Evolutionary conservation across 2,329 filamentous ascomycete genomes (phyloP), one percentile per base, ranked within the genome.

Genomic region (Claviceps pusilla): DNA sequence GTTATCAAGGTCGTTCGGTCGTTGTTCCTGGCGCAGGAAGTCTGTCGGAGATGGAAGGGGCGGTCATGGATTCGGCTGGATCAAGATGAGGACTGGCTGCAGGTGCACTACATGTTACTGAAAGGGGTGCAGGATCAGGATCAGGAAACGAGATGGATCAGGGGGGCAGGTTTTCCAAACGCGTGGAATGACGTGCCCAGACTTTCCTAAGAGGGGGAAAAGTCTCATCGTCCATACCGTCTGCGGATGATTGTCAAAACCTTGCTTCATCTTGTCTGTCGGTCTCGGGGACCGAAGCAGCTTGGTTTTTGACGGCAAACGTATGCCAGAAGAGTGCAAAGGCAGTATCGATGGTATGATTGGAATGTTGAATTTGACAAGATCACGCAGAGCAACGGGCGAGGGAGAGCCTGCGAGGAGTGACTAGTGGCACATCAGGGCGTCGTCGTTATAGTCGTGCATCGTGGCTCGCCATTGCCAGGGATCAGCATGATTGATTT

Each of bases 1-100:
- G 75, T 81, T 10, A 75, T 83, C 53, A 96, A 96, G 68, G 69
- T 94, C 5, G 74, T 84, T 7, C 74, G 89, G 37, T 83, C 87
- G 1, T 66, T 93, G 19, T 77, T 78, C 4, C 69, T 89, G 61
- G 87, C 80, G 1, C 74, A 84, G 64, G 64, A 73, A 37, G 62
- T 76, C 1, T 77, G 75, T 52, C 61, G 64, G 59, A 65, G 66
- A 45, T 84, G 71, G 59, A 62, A 65, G 12, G 65, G 71, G 29
- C 70, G 65, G 54, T 67, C 73, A 3, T 76, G 76, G 72, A 72
- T 80, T 35, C 66, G 69, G 52, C 67, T 88, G 43, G 75, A 73
- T 57, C 73, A 73, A 0, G 75, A 76, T 0, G 73, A 76, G 4
- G 71, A 78, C 61, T 89, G 84, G 84, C 63, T 74, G 54, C 78